Base-by-base conservation (phyloP, 2,329 filamentous ascomycete species). In the Trichothecium roseum region DNA sequence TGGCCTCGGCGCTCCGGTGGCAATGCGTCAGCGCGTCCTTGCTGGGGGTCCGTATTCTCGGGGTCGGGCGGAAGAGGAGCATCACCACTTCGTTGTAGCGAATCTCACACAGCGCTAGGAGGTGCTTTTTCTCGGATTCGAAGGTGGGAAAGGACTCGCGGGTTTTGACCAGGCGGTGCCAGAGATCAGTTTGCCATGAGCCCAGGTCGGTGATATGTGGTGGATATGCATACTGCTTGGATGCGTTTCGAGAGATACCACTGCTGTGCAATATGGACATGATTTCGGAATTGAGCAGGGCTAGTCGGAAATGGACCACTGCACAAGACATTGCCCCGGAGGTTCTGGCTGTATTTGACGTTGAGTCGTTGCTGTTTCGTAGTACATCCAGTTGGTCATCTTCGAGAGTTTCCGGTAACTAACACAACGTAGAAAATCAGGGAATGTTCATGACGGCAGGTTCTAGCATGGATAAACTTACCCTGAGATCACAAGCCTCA, bases 181-280 rank as follows among this genome's bases (percentile, higher is more conserved):
- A 44, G 42, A 70, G 60, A 6, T 54, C 56, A 2, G 41, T 47
- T 36, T 72, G 66, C 69, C 69, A 73, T 2, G 51, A 45, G 13
- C 55, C 43, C 4, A 69, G 59, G 30, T 69, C 57, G 7, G 56
- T 52, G 2, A 69, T 52, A n/a, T n/a, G n/a, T 2, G 57, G 52
- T 1, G 68, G 68, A 28, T 64, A 69, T 0, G 68, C 64, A 35
- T 72, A 72, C 6, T 49, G 49, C 0, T n/a, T n/a, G n/a, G 68
- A 68, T 0, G 58, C 53, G 4, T 61, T 56, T 16, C 62, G 56
- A n/a, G 60, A 59, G 35, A 73, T n/a, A n/a, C n/a, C n/a, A n/a
- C n/a, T 60, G 35, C 68, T 72, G 36, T 73, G 69, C 26, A 68
- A 62, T 3, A 73, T 56, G 32, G 72, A 72, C 48, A 73, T 73